Percentiles rank a stretch among this genome's conserved stretches.
Evolutionary conservation across 1,284 basidiomycete species (phyloP).

Genomic region (Cystobasidium sp.): DNA sequence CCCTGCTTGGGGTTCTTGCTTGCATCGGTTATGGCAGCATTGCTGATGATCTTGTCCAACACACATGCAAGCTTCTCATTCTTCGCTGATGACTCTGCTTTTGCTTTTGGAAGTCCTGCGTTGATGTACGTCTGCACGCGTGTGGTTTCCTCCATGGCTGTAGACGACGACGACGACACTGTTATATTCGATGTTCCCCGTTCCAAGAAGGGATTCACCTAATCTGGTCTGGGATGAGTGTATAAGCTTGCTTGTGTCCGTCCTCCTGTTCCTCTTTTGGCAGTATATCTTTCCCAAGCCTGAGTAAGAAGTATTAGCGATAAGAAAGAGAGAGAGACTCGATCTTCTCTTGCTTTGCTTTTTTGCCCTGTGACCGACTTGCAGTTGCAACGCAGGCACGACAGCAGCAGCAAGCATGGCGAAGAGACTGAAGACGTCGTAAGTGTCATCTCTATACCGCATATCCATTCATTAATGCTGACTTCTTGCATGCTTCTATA

Average conservation of each 20-base stretch:
- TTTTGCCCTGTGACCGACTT: constrained; percentile 5
- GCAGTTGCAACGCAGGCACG: not conserved
- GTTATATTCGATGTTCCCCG: no score
- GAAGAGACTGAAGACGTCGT: constrained; percentile 35
- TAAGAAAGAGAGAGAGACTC: no score
- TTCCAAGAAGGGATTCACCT: no score
- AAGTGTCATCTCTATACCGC: not conserved
- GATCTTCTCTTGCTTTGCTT: no score
- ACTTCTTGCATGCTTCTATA: not conserved
- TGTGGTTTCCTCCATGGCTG: constrained; percentile 18
- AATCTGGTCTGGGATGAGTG: no score
- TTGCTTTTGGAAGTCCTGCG: constrained; percentile 41
- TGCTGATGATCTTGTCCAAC: constrained; percentile 26
- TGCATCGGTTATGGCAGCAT: constrained; percentile 27
- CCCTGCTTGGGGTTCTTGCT: constrained; percentile 42
- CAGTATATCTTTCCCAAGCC: not conserved
- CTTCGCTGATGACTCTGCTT: constrained; percentile 42
- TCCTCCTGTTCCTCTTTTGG: no score
- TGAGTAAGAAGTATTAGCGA: not conserved
- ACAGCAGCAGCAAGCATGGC: constrained; percentile 10
- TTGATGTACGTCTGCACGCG: constrained; percentile 32
- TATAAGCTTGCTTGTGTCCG: not conserved
- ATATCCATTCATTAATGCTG: not conserved
- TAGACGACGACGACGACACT: no score
- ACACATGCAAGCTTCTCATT: constrained; percentile 29